Conservation (phyloP, 768 basidiomycete species). For the Boletus sp. region DNA sequence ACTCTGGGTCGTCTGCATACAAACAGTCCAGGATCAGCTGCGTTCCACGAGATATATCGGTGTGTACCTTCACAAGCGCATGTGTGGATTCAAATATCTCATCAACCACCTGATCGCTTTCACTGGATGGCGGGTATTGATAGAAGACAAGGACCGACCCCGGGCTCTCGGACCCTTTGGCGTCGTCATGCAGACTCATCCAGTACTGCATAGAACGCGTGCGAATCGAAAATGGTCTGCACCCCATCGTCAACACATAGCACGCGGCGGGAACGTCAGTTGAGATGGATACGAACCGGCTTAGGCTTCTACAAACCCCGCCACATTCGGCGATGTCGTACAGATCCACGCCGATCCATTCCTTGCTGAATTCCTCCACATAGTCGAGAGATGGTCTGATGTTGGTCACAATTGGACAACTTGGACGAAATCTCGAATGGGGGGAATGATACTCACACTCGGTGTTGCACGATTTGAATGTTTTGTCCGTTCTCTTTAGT, state of each 20-base stretch:
- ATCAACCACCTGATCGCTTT: neutral
- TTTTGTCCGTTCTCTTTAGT: neutral
- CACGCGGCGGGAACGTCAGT: no score
- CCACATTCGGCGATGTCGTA: slow-evolving; percentile 8
- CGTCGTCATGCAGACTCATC: neutral
- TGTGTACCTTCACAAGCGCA: slow-evolving; percentile 8
- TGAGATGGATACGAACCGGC: slow-evolving; percentile 5
- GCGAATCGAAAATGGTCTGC: neutral
- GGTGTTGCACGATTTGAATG: neutral
- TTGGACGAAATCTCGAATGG: neutral
- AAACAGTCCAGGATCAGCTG: neutral
- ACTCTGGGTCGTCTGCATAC: neutral
- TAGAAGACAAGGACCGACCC: neutral
- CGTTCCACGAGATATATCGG: neutral
- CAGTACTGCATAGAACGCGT: neutral
- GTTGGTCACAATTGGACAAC: neutral
- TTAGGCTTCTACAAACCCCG: neutral
- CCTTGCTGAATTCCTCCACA: neutral
- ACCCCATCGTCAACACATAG: neutral
- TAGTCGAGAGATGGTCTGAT: slow-evolving; percentile 7
- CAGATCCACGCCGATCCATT: neutral
- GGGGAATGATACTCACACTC: neutral
- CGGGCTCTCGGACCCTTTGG: neutral
- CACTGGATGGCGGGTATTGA: neutral
- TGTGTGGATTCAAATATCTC: neutral